These are phyloP conservation scores for Hirsutella thompsonii DNA, from an alignment of 2,329 filamentous ascomycete genomes.

Conservation along the genomic window DNA sequence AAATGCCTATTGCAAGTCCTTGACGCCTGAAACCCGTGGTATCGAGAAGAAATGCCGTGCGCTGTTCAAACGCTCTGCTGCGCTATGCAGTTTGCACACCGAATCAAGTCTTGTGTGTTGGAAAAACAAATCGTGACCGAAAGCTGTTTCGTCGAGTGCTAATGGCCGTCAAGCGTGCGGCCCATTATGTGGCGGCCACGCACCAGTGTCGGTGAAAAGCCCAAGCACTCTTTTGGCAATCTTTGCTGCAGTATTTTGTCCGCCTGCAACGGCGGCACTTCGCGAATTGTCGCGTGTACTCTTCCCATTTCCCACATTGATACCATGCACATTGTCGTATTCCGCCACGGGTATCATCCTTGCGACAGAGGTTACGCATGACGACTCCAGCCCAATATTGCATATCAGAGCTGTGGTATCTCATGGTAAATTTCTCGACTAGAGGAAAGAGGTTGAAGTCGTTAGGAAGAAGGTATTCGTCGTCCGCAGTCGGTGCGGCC, in stretches of 20 bases:
- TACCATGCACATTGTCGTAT: slow-evolving; percentile 97
- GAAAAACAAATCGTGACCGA: slow-evolving; percentile 9
- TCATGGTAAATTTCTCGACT: slow-evolving; percentile 95
- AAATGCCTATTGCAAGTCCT: slow-evolving; percentile 12
- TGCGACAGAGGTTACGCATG: slow-evolving; percentile 96
- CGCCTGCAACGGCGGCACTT: slow-evolving; percentile 93
- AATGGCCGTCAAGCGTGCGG: background rate
- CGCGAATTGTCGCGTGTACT: slow-evolving; percentile 90
- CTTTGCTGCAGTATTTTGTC: slow-evolving; percentile 99
- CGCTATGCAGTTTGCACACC: slow-evolving; percentile 28
- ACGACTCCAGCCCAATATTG: slow-evolving; percentile 99
- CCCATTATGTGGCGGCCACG: slow-evolving; percentile 53
- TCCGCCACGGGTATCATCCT: slow-evolving; percentile 87
- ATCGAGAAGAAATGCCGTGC: slow-evolving; percentile 30
- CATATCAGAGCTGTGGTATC: slow-evolving; percentile 93
- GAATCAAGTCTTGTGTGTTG: slow-evolving; percentile 1
- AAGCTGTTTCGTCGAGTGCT: background rate
- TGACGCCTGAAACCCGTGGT: slow-evolving; percentile 24
- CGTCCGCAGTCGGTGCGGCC: slow-evolving; percentile 51
- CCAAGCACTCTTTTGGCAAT: slow-evolving; percentile 98
- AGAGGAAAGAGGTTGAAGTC: slow-evolving; percentile 98
- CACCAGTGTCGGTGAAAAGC: slow-evolving; percentile 98
- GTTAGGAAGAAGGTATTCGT: slow-evolving; percentile 84
- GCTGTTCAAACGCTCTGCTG: slow-evolving; percentile 26
- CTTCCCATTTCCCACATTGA: slow-evolving; percentile 96